A percentile compares a stretch with the other conserved stretches of the same genome.
Evolutionary conservation across 2,329 filamentous ascomycete species (phyloP).

Genomic region (Plectosphaerella cucumerina): DNA sequence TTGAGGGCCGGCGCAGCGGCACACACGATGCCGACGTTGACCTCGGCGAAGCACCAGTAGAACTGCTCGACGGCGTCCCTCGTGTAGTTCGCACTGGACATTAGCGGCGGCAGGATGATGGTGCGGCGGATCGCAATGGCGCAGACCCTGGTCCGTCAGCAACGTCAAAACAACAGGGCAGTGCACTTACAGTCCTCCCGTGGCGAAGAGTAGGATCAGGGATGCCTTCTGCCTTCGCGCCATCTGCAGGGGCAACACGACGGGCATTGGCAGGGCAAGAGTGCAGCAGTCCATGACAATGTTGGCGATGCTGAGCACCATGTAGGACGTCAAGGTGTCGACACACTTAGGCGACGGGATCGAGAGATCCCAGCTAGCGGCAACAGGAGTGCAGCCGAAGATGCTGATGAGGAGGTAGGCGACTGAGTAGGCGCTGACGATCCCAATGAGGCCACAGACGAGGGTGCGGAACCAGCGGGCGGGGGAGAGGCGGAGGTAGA

Average conservation of each 20-base stretch:
- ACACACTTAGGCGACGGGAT: slow-evolving; percentile 1
- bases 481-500: slow-evolving; percentile 18
- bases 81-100: slow-evolving; percentile 18
- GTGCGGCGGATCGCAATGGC: slow-evolving; percentile 22
- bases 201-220: slow-evolving; percentile 5
- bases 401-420: slow-evolving; percentile 23
- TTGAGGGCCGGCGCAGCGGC: slow-evolving; percentile 13
- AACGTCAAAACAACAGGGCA: background rate
- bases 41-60: slow-evolving; percentile 19
- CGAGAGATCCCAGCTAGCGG: slow-evolving; percentile 2
- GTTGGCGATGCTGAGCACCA: slow-evolving; percentile 6
- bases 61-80: slow-evolving; percentile 22
- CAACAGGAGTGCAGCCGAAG: slow-evolving; percentile 1
- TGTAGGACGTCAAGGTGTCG: slow-evolving; percentile 2
- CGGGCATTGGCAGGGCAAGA: slow-evolving; percentile 3
- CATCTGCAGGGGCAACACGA: slow-evolving; percentile 8
- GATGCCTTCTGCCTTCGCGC: slow-evolving; percentile 6
- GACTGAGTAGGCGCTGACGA: slow-evolving; percentile 25
- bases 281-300: slow-evolving; percentile 7
- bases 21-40: slow-evolving; percentile 12
- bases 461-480: slow-evolving; percentile 22
- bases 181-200: slow-evolving; percentile 2
- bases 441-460: slow-evolving; percentile 20
- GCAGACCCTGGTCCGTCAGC: slow-evolving; percentile 18
- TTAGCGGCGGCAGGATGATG: slow-evolving; percentile 17